Evolutionary conservation across 2,329 filamentous ascomycete species (phyloP), one percentile per base, ranked within the genome.

Genomic region (Gnomoniopsis sp.): DNA sequence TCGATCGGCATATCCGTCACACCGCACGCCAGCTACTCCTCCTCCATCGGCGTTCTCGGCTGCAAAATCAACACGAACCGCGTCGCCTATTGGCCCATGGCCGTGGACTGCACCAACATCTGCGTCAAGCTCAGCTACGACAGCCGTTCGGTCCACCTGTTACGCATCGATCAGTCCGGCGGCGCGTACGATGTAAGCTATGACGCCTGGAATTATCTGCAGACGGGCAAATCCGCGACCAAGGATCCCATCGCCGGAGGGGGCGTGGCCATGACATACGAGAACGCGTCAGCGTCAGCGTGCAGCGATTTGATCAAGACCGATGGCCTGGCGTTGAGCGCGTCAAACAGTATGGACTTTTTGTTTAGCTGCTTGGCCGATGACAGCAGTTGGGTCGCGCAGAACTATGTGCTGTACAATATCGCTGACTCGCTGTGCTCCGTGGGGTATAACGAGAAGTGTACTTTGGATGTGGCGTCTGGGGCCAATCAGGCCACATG

Each of bases 1-100:
- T 34, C 51, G 7, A 53, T 49, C 33, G 62, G 62, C n/a, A 68
- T 73, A 54, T 71, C 65, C 58, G 71, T 77, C 63, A 85, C 82
- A 11, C 82, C 82, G n/a, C 82, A 85, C 68, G 79, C 78, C 61
- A 70, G 74, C 66, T 85, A 77, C 73, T 81, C 79, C 2, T 82
- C 79, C 34, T 83, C 80, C 2, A 67, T 84, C 61, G 82, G 82
- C 46, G 82, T 84, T 11, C 71, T 83, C 4, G 82, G 82, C 57
- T 85, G 82, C 77, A 81, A 83, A 72, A 76, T 85, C 71, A 71
- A 85, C 73, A 84, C 78, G 62, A 78, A 85, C 74, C 80, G 81
- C 22, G 75, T 85, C 26, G 82, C 82, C 62, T 85, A 85, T 78
- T 86, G 80, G 79, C 82, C 82, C 12, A 68, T 66, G 21, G 64